Evolutionary conservation across 768 basidiomycete genomes (phyloP), one percentile per base, ranked within the genome.

Genomic region (Amylocystis lapponica): DNA sequence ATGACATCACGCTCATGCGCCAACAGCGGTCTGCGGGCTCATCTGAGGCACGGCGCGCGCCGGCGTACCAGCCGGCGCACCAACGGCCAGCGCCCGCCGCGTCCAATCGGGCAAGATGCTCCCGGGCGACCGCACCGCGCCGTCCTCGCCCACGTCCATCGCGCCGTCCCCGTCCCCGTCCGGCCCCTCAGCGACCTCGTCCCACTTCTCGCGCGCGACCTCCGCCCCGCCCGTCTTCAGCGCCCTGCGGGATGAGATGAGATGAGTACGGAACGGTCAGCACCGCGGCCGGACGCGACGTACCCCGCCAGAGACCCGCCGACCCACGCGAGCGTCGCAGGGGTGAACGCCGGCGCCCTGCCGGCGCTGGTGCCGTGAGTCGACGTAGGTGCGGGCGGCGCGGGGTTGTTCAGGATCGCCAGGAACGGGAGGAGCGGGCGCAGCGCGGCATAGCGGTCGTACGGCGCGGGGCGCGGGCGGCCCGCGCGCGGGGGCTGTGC

Each of bases 261-360:
- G 36, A 42, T 35, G 33, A 37, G 27, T 22, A 32, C 34, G 14
- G 42, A 33, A 27, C 35, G 21, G 13, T 26, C 30, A 32, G 22
- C 32, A 13, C 4, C 13, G 10, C 3, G 20, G 20, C 23, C 11
- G 16, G 25, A 17, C 26, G 25, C 40, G 21, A 72, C 81, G 50
- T 62, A 92, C 85, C 94, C 95, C 2, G 93, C 90, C 16, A 98
- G 60, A 17, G 89, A 92, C 0, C 91, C 95, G 4, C 95, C 95
- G 10, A 99, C 81, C 95, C 95, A 99, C 0, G 84, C 75, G 65
- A 94, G 70, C 26, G 81, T 71, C 1, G 82, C 79, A 1, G 92
- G 86, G 3, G 82, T 67, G 65, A 95, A 97, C 0, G 87, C 85
- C 0, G 95, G 94, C 0, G 91, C 92, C 52, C 79, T 85, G 2